Base-by-base conservation (phyloP, 2,329 filamentous ascomycete genomes). In the Raffaelea albimanens region DNA sequence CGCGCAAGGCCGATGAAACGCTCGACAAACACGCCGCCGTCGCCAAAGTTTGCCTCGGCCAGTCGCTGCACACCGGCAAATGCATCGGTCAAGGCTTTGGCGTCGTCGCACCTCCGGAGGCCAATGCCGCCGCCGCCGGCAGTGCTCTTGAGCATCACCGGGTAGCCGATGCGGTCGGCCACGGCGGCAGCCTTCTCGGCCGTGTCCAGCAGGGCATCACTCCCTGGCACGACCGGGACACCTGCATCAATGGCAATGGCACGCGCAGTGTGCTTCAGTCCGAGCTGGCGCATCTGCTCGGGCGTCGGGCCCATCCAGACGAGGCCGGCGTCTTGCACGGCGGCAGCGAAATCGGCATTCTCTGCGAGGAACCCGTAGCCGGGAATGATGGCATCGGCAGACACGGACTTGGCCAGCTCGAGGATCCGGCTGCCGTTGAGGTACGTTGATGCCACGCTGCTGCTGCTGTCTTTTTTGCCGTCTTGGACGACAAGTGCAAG, bases 91-190 rank as follows among this genome's bases (percentile, higher is more conserved):
- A 63, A 21, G 85, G 67, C 21, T 80, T 73, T 3, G 73, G 23
- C 47, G 82, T 7, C 7, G 13, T 40, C 14, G 39, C 46, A 49
- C 4, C 38, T 18, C 31, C 34, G 39, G 14, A 51, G 65, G 0
- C 82, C 82, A 69, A 83, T 82, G 3, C 81, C 81, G 4, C 81
- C 82, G 2, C 82, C 80, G 3, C 76, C 76, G 23, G 70, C 77
- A 0, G 76, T 75, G 1, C 77, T 76, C 59, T 85, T 85, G 31
- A 80, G 64, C 58, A 66, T 65, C 18, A 80, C 67, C 14, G 70
- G 69, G 49, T 65, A 68, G 0, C 67, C 66, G 1, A 67, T 58
- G 8, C 44, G 40, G 5, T 33, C 40, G 4, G 63, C 63, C 13
- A 63, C 64, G 48, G 74, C 71, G 45, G 75, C 69, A 2, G 85